Base-by-base conservation (phyloP, 2,329 filamentous ascomycete species). In the Mariannaea sp. region DNA sequence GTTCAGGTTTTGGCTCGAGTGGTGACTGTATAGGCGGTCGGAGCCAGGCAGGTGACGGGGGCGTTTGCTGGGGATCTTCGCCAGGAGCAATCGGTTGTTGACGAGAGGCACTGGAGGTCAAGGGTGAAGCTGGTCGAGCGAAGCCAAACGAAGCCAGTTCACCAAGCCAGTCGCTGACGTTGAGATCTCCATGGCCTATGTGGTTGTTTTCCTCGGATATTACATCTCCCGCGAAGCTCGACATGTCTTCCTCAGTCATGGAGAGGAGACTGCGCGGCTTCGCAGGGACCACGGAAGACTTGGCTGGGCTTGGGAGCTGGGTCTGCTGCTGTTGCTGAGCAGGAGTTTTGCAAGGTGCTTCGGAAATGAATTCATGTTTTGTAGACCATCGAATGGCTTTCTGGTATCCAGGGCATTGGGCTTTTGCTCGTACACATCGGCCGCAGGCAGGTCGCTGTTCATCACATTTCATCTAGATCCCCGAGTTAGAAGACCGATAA, bases 401-500 rank as follows among this genome's bases (percentile, higher is more conserved):
- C n/a, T 48, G 39, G 39, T 58, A 58, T n/a, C 56, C 56, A 7
- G 56, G 53, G n/a, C 56, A 58, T 27, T 46, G 13, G 3, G 41
- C 41, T 2, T 45, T 48, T 5, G 53, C 56, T 9, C 56, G 39
- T 1, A 41, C 22, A 14, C 56, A 58, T 6, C 56, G 56, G 9
- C 56, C 56, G 29, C 56, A 58, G 9, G 48, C 32, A 0, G 56
- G 56, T 7, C 46, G 45, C 32, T 47, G 19, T 17, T 56, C 56
- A n/a, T 58, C 56, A 39, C 56, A 58, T 50, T 48, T 53, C 36
- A 53, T 53, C 56, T 58, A 19, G 3, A 7, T 4, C 13, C 8
- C 22, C 14, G 9, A 6, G 29, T 51, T 30, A 33, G 45, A n/a
- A 3, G 24, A 5, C 3, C n/a, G 6, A 20, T n/a, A n/a, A n/a